These are phyloP conservation scores for Hypoxylon sp. DNA, from an alignment of 2,329 filamentous ascomycete genomes.

Conservation along the genomic window DNA sequence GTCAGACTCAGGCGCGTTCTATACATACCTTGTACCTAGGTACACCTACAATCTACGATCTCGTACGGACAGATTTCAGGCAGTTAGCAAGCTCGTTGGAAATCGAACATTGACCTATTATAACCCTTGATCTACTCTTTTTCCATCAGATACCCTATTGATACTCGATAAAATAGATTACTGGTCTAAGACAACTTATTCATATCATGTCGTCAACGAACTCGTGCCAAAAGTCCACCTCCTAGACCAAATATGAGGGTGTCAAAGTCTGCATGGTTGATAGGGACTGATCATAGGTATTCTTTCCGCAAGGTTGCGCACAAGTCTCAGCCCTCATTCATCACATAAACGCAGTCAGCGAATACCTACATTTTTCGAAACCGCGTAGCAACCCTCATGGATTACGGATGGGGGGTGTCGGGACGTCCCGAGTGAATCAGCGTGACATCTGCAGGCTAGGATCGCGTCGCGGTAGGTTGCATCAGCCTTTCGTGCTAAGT, in stretches of 20 bases:
- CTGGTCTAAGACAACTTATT: background rate
- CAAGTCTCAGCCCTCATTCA: background rate
- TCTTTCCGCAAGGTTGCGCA: too few relatives aligned
- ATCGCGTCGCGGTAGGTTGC: slow-evolving; percentile 17
- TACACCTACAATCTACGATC: background rate
- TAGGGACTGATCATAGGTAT: background rate
- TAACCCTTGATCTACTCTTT: background rate
- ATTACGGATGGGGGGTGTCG: slow-evolving; percentile 16
- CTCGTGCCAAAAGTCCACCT: background rate
- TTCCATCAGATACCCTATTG: background rate
- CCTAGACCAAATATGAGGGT: background rate
- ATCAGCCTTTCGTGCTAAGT: slow-evolving; percentile 1
- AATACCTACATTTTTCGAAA: background rate
- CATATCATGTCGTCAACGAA: background rate
- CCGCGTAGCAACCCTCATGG: background rate
- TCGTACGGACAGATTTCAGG: slow-evolving; percentile 4
- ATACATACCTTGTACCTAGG: background rate
- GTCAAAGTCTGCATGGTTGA: background rate
- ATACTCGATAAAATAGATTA: background rate
- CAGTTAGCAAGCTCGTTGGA: background rate
- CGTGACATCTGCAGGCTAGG: slow-evolving; percentile 7
- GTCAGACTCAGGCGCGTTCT: background rate
- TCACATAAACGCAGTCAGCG: background rate
- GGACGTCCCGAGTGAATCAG: slow-evolving; percentile 18
- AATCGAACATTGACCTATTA: slow-evolving; percentile 12